These are phyloP conservation scores for Pseudogymnoascus sp. DNA, from an alignment of 2,329 filamentous ascomycete genomes.

Conservation along the genomic window DNA sequence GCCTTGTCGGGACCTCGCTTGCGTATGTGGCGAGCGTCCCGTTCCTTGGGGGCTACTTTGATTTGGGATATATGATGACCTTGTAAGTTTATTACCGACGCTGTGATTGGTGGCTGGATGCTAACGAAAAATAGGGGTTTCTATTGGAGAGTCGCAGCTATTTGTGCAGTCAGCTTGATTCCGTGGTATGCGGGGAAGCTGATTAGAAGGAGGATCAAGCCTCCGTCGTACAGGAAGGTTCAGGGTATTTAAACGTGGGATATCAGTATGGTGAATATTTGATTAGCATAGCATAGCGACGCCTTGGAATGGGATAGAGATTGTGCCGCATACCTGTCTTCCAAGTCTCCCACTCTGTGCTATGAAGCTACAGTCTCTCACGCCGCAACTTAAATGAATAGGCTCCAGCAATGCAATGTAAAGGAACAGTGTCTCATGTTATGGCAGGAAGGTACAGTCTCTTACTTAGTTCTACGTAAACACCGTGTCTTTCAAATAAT, in stretches of 20 bases:
- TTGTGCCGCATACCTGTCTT: neutral
- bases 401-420: too few relatives aligned
- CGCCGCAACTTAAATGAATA: too few relatives aligned
- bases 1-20: slow-evolving; percentile 72
- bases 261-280: neutral
- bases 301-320: neutral
- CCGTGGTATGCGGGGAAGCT: slow-evolving; percentile 85
- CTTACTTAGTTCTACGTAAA: too few relatives aligned
- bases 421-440: too few relatives aligned
- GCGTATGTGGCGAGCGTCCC: slow-evolving; percentile 79
- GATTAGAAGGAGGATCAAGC: slow-evolving; percentile 76
- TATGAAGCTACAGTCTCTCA: neutral
- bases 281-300: slow-evolving; percentile 1
- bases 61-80: slow-evolving; percentile 70
- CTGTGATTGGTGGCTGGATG: slow-evolving; percentile 19
- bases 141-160: slow-evolving; percentile 77
- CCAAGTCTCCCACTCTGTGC: neutral
- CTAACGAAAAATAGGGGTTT: slow-evolving; percentile 54
- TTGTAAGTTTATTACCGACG: slow-evolving; percentile 38
- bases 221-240: slow-evolving; percentile 92
- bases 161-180: slow-evolving; percentile 71
- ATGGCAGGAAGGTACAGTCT: too few relatives aligned
- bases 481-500: too few relatives aligned
- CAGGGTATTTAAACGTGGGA: slow-evolving; percentile 45
- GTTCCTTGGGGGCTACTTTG: slow-evolving; percentile 82